These are phyloP conservation scores for Boletales sp. DNA, from an alignment of 768 basidiomycete genomes.

Conservation along the genomic window DNA sequence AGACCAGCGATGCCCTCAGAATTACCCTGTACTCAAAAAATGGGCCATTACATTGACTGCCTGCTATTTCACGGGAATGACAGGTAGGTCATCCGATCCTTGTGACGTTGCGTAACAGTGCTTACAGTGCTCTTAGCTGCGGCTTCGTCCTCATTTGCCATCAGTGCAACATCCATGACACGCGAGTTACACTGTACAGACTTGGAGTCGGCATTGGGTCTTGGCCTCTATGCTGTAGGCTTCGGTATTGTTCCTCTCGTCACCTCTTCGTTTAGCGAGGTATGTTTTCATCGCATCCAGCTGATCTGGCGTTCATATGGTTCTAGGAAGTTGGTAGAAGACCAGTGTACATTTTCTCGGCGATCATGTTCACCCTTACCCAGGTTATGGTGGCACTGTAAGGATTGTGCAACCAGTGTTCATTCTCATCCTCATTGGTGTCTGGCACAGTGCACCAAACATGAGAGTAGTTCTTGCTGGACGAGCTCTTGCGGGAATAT, in stretches of 20 bases:
- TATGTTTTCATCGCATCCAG: background rate
- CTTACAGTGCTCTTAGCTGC: constrained; percentile 37
- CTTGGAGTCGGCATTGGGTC: constrained; percentile 44
- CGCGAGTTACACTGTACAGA: constrained; percentile 39
- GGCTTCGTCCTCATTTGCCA: constrained; percentile 46
- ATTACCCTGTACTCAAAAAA: constrained; percentile 37
- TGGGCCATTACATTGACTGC: constrained; percentile 37
- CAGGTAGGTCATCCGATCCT: constrained; percentile 6
- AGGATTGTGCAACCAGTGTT: constrained; percentile 1
- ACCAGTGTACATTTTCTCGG: constrained; percentile 55
- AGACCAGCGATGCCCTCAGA: constrained; percentile 38
- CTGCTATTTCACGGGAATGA: constrained; percentile 24
- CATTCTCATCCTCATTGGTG: background rate
- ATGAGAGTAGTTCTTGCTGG: constrained; percentile 55
- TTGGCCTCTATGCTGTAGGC: constrained; percentile 53
- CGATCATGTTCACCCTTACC: constrained; percentile 46
- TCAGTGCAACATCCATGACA: constrained; percentile 56
- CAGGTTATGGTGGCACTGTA: constrained; percentile 39
- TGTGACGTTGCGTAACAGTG: background rate
- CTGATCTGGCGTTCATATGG: background rate
- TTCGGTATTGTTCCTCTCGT: constrained; percentile 60
- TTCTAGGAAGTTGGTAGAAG: constrained; percentile 59
- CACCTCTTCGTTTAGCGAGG: constrained; percentile 64
- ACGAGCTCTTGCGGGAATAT: constrained; percentile 58
- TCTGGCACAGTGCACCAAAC: constrained; percentile 33